These are phyloP conservation scores for Rhodamnia rubescens DNA, from an alignment of 345 rosid species.

Conservation along the genomic window DNA sequence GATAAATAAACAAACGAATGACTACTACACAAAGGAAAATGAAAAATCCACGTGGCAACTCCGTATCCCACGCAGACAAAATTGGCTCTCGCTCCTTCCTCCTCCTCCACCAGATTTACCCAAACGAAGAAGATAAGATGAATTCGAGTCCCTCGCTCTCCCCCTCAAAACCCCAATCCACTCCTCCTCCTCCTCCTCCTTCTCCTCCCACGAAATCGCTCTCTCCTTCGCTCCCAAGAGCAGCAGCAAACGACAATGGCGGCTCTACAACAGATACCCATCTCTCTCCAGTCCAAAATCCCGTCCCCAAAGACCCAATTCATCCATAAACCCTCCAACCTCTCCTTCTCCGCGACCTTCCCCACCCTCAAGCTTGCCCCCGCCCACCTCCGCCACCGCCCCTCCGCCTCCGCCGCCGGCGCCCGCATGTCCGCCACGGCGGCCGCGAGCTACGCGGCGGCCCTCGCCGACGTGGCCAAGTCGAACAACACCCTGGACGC, in stretches of 20 bases:
- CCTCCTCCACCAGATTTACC: not conserved
- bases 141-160: not conserved
- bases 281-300: slow-evolving; percentile 46
- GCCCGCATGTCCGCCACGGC: slow-evolving; percentile 51
- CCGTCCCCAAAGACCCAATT: slow-evolving; percentile 22
- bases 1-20: not conserved
- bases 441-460: slow-evolving; percentile 66
- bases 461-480: slow-evolving; percentile 64
- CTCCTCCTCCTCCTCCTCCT: not conserved
- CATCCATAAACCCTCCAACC: slow-evolving; percentile 28
- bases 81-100: not conserved
- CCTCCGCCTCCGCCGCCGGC: slow-evolving; percentile 21
- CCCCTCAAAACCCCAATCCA: not conserved
- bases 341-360: slow-evolving; percentile 33
- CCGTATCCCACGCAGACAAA: not conserved
- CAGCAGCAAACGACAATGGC: slow-evolving; percentile 31
- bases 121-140: not conserved
- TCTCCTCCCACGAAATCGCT: not conserved
- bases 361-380: slow-evolving; percentile 21
- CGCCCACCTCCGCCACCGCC: slow-evolving; percentile 11
- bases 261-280: slow-evolving; percentile 39
- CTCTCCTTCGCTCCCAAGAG: not conserved
- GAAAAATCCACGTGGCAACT: not conserved
- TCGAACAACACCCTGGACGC: slow-evolving; percentile 47
- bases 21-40: not conserved